Conservation (phyloP, 805 yeast species). For the Suhomyces canberraensis region DNA sequence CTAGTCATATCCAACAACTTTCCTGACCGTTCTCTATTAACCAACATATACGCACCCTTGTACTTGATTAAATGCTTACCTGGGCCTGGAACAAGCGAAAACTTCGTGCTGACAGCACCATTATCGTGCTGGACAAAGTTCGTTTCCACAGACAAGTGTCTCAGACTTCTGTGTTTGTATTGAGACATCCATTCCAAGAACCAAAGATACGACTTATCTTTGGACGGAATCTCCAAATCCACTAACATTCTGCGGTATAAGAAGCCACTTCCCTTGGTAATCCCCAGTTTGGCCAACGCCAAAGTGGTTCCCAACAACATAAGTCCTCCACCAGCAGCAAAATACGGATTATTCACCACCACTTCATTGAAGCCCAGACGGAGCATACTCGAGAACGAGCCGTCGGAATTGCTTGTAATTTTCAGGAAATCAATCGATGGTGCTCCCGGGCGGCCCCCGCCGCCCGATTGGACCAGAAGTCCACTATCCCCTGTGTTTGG, state of each 20-base stretch:
- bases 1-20: constrained; percentile 82
- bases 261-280: constrained; percentile 59
- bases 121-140: constrained; percentile 84
- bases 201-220: constrained; percentile 93
- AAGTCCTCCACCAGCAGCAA: constrained; percentile 97
- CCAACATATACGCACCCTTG: constrained; percentile 82
- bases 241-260: constrained; percentile 81
- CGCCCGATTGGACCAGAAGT: background rate
- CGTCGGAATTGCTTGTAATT: constrained; percentile 35
- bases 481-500: background rate
- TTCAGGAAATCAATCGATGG: constrained; percentile 31
- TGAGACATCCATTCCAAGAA: constrained; percentile 94
- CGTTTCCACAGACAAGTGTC: constrained; percentile 91
- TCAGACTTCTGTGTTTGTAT: constrained; percentile 66
- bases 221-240: constrained; percentile 88
- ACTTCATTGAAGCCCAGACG: constrained; percentile 47
- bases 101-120: constrained; percentile 83
- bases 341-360: constrained; percentile 79
- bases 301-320: constrained; percentile 92
- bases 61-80: constrained; percentile 88
- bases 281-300: constrained; percentile 71
- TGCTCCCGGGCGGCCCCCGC: constrained; percentile 8
- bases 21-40: constrained; percentile 87
- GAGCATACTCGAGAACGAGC: constrained; percentile 33
- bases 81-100: constrained; percentile 94